A percentile compares a stretch with the other conserved stretches of the same genome.
Conservation (phyloP, 2,329 filamentous ascomycete species). For the Alternaria viburni region DNA sequence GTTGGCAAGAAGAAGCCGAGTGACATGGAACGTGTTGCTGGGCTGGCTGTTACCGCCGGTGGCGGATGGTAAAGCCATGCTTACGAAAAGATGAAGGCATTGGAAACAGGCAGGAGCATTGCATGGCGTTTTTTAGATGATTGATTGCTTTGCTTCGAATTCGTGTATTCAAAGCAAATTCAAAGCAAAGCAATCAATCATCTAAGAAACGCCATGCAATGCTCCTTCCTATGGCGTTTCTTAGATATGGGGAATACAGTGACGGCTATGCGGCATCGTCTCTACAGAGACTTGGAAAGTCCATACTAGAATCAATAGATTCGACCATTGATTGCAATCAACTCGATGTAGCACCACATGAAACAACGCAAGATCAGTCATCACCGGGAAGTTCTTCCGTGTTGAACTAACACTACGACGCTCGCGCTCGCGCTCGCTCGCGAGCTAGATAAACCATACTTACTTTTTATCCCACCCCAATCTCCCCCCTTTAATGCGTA, state of each 20-base stretch:
- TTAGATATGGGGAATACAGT: neutral
- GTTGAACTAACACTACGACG: neutral
- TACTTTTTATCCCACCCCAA: neutral
- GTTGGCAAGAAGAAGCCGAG: conserved; percentile 72
- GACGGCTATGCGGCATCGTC: neutral
- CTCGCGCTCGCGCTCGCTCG: too few relatives aligned
- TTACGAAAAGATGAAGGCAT: neutral
- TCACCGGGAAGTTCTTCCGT: neutral
- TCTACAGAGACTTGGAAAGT: neutral
- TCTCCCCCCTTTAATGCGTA: neutral
- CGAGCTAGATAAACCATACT: neutral
- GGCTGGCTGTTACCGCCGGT: conserved; percentile 87
- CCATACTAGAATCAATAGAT: neutral
- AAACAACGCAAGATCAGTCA: neutral
- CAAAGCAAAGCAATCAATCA: too few relatives aligned
- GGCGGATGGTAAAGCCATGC: conserved; percentile 77
- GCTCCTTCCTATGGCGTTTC: too few relatives aligned
- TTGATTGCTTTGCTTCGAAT: too few relatives aligned
- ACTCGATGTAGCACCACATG: neutral
- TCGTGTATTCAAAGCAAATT: too few relatives aligned
- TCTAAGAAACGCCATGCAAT: too few relatives aligned
- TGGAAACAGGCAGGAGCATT: conserved; percentile 10
- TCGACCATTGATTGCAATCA: neutral
- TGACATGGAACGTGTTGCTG: conserved; percentile 82
- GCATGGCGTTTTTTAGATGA: conserved; percentile 8